These are phyloP conservation scores for Colletotrichum camelliae DNA, from an alignment of 2,329 filamentous ascomycete genomes.

Conservation along the genomic window DNA sequence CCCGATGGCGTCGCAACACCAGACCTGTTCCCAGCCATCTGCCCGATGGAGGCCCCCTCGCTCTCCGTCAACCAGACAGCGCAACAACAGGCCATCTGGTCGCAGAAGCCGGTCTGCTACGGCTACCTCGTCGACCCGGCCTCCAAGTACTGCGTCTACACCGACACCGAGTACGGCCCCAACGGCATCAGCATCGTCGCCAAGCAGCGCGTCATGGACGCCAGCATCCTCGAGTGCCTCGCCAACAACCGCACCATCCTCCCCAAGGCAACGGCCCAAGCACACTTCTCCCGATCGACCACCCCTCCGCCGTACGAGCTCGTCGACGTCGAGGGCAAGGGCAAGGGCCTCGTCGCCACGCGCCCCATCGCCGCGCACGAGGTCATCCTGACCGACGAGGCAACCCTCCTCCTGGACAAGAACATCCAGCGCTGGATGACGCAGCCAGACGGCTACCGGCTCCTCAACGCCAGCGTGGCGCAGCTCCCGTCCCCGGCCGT, in stretches of 20 bases:
- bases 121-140: conserved; percentile 2
- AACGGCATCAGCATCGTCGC: conserved; percentile 40
- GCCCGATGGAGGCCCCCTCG: neutral
- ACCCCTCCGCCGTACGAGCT: conserved; percentile 29
- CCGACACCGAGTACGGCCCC: conserved; percentile 28
- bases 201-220: conserved; percentile 36
- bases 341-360: conserved; percentile 38
- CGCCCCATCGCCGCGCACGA: conserved; percentile 36
- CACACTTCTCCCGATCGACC: neutral
- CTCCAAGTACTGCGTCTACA: conserved; percentile 31
- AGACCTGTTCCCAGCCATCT: neutral
- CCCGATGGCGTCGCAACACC: neutral
- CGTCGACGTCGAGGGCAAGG: conserved; percentile 33
- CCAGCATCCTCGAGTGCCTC: conserved; percentile 31
- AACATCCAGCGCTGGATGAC: conserved; percentile 35
- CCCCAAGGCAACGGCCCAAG: neutral
- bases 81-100: conserved; percentile 22
- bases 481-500: conserved; percentile 31
- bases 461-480: conserved; percentile 32
- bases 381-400: conserved; percentile 40
- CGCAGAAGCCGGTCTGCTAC: conserved; percentile 29
- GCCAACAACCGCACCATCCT: conserved; percentile 14
- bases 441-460: conserved; percentile 30
- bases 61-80: neutral
- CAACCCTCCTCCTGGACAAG: conserved; percentile 32